Evolutionary conservation across 345 rosid species (phyloP).

Genomic region (Camelina hispida): DNA sequence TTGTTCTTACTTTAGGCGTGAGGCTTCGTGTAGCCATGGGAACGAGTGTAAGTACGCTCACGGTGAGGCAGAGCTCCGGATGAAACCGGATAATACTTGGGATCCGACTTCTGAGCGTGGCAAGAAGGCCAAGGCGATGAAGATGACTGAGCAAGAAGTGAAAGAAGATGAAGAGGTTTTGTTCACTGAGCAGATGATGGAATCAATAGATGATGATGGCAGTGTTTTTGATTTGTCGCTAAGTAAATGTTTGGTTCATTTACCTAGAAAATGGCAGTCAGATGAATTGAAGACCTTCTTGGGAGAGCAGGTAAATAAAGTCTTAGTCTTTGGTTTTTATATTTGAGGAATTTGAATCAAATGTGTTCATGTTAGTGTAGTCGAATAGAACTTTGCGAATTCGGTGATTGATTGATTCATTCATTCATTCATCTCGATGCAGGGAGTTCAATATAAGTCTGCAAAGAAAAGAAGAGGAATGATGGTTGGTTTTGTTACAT

Average conservation of each 20-base stretch:
- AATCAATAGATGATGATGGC: slow-evolving; percentile 45
- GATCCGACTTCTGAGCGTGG: slow-evolving; percentile 93
- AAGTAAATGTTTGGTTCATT: slow-evolving; percentile 80
- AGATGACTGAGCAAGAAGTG: slow-evolving; percentile 43
- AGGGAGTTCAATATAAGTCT: slow-evolving; percentile 66
- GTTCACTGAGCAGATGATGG: slow-evolving; percentile 68
- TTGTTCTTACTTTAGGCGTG: slow-evolving; percentile 82
- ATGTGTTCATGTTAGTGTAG: background rate
- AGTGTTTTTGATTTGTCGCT: slow-evolving; percentile 49
- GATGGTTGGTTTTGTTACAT: slow-evolving; percentile 81
- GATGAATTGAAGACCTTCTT: slow-evolving; percentile 69
- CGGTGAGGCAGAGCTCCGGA: slow-evolving; percentile 83
- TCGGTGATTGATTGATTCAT: background rate
- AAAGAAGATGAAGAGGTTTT: slow-evolving; percentile 48
- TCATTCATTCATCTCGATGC: slow-evolving; percentile 18
- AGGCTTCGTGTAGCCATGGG: slow-evolving; percentile 74
- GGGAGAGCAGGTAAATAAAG: slow-evolving; percentile 61
- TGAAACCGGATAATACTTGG: slow-evolving; percentile 84
- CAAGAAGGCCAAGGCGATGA: slow-evolving; percentile 54
- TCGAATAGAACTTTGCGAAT: background rate
- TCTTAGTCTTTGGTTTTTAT: background rate
- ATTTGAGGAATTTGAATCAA: background rate
- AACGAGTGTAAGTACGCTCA: slow-evolving; percentile 80
- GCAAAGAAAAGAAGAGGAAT: slow-evolving; percentile 86
- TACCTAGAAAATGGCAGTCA: slow-evolving; percentile 72